Conservation (phyloP, 1,284 basidiomycete species). For the Schizophyllum commune region DNA sequence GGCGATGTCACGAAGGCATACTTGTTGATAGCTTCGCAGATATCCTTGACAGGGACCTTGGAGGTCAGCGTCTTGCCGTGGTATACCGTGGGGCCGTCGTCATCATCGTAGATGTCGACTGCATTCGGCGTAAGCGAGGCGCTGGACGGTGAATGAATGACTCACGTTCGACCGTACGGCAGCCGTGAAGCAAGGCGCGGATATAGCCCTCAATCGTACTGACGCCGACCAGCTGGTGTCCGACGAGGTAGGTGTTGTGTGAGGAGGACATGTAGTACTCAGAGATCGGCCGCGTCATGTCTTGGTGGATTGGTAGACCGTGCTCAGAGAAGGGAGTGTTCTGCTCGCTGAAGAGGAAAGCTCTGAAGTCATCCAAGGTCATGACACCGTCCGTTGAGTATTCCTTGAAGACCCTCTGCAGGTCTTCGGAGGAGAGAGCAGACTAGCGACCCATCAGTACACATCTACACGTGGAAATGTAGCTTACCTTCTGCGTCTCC, state of each 20-base stretch:
- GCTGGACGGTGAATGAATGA: slow-evolving; percentile 10
- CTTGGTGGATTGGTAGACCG: slow-evolving; percentile 17
- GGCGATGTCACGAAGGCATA: slow-evolving; percentile 93
- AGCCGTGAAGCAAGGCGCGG: slow-evolving; percentile 82
- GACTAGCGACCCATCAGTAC: slow-evolving; percentile 31
- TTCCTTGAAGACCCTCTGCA: slow-evolving; percentile 48
- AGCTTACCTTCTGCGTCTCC: slow-evolving; percentile 53
- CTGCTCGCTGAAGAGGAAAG: slow-evolving; percentile 58
- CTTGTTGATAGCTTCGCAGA: slow-evolving; percentile 82
- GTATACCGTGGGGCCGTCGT: slow-evolving; percentile 30
- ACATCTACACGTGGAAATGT: background rate
- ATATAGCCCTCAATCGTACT: slow-evolving; percentile 86
- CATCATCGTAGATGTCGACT: slow-evolving; percentile 78
- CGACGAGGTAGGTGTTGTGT: slow-evolving; percentile 95
- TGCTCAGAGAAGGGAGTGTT: slow-evolving; percentile 31
- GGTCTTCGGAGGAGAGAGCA: slow-evolving; percentile 31
- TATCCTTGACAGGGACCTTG: slow-evolving; percentile 78
- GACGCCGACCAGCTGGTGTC: slow-evolving; percentile 86
- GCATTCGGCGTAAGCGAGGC: background rate
- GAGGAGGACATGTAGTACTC: slow-evolving; percentile 93
- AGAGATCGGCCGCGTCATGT: slow-evolving; percentile 75
- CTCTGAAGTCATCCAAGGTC: slow-evolving; percentile 57
- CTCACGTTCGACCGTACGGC: slow-evolving; percentile 90
- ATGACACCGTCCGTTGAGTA: slow-evolving; percentile 34
- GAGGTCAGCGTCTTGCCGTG: slow-evolving; percentile 92